Evolutionary conservation across 1,284 basidiomycete species (phyloP), one percentile per base, ranked within the genome.

Genomic region (Moesziomyces sp.): DNA sequence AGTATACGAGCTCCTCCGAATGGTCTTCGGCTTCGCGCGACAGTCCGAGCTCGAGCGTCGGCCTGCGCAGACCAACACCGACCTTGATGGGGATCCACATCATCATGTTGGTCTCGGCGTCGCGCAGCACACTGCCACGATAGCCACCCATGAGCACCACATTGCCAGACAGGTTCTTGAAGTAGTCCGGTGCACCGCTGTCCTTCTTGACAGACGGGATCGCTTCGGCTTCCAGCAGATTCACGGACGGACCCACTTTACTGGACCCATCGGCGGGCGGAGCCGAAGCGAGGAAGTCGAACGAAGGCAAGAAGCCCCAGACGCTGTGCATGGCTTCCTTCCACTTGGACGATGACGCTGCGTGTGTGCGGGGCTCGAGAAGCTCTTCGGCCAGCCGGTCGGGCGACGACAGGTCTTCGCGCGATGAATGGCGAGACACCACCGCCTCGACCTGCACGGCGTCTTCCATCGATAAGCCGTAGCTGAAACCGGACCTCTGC

Each of bases 81-180:
- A 82, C 76, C 59, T 78, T 81, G 55, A 83, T 62, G 11, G 81
- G 78, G 21, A 82, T 78, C 83, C 83, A 84, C 26, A 84, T 53
- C 58, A 83, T 74, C 64, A 76, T 70, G 46, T 62, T 51, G 0
- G 81, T 79, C 35, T 69, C 67, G 11, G 79, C 77, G 47, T 83
- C 81, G 19, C 83, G 58, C 6, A 85, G 64, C 9, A 84, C 78
- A n/a, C 66, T 73, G 0, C 84, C 84, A 9, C 84, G 61, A 63
- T 82, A 85, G 0, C 84, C 84, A 13, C 84, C 84, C 21, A 84
- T 24, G 52, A 83, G 71, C 23, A 85, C 52, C 5, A 85, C 81
- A 52, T 83, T 81, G 5, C 83, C 82, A 14, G 66, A 62, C 8
- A 85, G 58, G n/a, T 60, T 55, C 26, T 76, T 65, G 74, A 82